A percentile compares a stretch with the other conserved stretches of the same genome.
These are phyloP conservation scores for Melampsora larici-populina DNA, from an alignment of 1,284 basidiomycete genomes.

Conservation along the genomic window DNA sequence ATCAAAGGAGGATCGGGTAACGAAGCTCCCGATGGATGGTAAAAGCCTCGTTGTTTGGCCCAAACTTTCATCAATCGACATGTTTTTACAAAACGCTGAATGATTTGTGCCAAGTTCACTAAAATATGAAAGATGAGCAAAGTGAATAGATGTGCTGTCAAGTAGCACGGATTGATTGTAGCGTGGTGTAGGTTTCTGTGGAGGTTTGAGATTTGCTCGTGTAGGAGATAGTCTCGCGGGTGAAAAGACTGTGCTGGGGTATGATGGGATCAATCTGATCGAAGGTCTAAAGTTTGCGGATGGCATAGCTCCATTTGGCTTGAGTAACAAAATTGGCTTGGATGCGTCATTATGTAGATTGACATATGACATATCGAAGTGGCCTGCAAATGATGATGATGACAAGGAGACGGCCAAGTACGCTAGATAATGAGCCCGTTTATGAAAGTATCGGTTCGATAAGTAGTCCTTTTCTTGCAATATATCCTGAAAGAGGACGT, in stretches of 20 bases:
- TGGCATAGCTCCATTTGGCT: constrained; percentile 55
- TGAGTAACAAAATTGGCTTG: constrained; percentile 66
- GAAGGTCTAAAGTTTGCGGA: constrained; percentile 50
- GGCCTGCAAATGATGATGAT: constrained; percentile 56
- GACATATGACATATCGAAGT: constrained; percentile 63
- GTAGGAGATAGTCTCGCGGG: constrained; percentile 66
- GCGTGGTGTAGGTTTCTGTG: constrained; percentile 63
- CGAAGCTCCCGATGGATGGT: constrained; percentile 1
- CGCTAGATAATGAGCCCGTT: constrained; percentile 84
- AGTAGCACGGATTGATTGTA: constrained; percentile 85
- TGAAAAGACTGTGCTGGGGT: constrained; percentile 72
- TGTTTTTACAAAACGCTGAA: constrained; percentile 31
- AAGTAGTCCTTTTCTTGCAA: constrained; percentile 95
- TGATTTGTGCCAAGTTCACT: constrained; percentile 16
- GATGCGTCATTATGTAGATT: constrained; percentile 66
- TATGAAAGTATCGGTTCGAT: constrained; percentile 86
- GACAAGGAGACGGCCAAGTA: constrained; percentile 67
- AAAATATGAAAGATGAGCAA: constrained; percentile 26
- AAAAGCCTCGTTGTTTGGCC: constrained; percentile 26
- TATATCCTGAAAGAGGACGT: constrained; percentile 58
- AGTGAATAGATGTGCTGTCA: constrained; percentile 21
- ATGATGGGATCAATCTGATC: constrained; percentile 65
- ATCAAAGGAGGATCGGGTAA: neutral
- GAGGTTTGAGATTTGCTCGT: constrained; percentile 69
- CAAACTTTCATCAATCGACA: constrained; percentile 37